A percentile compares a stretch with the other conserved stretches of the same genome.
Evolutionary conservation across 768 basidiomycete genomes (phyloP).

Genomic region (Hortiboletus flavorubellus): DNA sequence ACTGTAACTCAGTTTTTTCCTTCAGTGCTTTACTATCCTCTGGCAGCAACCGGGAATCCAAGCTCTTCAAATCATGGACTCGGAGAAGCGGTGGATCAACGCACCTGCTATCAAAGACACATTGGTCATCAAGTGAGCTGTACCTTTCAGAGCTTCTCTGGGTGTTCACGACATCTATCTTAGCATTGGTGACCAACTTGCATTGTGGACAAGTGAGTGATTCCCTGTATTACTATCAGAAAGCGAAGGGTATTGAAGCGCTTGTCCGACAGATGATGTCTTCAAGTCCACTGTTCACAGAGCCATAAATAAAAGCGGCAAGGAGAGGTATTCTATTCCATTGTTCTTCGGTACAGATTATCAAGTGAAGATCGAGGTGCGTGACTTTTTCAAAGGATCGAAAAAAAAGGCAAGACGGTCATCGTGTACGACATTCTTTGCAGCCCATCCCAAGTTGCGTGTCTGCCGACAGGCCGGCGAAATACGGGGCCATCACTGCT

Average conservation of each 20-base stretch:
- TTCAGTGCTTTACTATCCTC: conserved; percentile 82
- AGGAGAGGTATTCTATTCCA: conserved; percentile 77
- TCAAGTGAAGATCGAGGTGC: conserved; percentile 73
- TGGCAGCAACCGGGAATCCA: conserved; percentile 74
- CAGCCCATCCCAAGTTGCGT: conserved; percentile 50
- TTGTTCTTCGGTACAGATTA: conserved; percentile 91
- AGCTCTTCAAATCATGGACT: conserved; percentile 80
- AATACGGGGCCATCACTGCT: conserved; percentile 70
- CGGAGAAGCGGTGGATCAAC: conserved; percentile 74
- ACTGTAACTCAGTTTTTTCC: neutral
- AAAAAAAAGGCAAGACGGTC: neutral
- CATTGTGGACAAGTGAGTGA: conserved; percentile 79
- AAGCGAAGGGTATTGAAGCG: neutral
- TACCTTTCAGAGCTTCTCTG: neutral
- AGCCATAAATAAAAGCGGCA: conserved; percentile 72
- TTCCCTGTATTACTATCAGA: neutral
- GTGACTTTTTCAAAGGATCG: conserved; percentile 8
- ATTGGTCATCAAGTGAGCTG: conserved; percentile 76
- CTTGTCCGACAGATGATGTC: conserved; percentile 58
- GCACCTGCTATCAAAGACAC: conserved; percentile 77
- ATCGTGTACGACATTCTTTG: neutral
- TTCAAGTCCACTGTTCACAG: conserved; percentile 92
- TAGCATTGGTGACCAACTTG: conserved; percentile 85
- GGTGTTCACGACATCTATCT: conserved; percentile 23
- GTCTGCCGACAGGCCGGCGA: conserved; percentile 51